A percentile compares a stretch with the other conserved stretches of the same genome.
Conservation (phyloP, 2,329 filamentous ascomycete genomes). For the Colletotrichum gigasporum region DNA sequence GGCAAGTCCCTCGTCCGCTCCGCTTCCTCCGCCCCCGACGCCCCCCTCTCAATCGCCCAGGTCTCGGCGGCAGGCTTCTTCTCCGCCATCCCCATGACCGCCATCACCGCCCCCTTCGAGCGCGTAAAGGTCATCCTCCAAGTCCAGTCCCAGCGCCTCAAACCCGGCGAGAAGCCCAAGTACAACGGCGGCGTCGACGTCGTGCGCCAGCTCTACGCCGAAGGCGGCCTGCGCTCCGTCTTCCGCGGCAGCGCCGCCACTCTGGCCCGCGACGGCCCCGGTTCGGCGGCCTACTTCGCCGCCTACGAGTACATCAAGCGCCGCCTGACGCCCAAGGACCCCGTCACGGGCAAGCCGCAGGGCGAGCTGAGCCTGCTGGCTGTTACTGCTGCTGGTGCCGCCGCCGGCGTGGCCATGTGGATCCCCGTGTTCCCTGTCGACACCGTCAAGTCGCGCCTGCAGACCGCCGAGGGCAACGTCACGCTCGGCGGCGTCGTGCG, state of each 20-base stretch:
- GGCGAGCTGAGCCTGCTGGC: conserved; percentile 85
- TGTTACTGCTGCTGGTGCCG: conserved; percentile 86
- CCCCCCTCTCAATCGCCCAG: conserved; percentile 82
- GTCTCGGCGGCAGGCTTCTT: conserved; percentile 95
- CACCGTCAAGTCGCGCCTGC: conserved; percentile 92
- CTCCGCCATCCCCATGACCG: conserved; percentile 95
- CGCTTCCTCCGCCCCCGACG: conserved; percentile 70
- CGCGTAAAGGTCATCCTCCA: conserved; percentile 98
- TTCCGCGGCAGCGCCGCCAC: conserved; percentile 94
- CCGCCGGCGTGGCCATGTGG: conserved; percentile 98
- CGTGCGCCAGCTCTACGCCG: conserved; percentile 89
- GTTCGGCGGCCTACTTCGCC: conserved; percentile 94
- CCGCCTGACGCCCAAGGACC: conserved; percentile 83
- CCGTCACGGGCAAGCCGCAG: conserved; percentile 73
- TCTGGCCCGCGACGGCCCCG: conserved; percentile 91
- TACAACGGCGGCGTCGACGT: conserved; percentile 91
- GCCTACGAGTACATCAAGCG: conserved; percentile 97
- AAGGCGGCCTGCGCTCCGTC: conserved; percentile 89
- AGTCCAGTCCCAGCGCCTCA: conserved; percentile 93
- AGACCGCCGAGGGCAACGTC: conserved; percentile 88
- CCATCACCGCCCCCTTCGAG: conserved; percentile 99
- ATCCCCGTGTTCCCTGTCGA: conserved; percentile 98
- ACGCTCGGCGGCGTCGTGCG: conserved; percentile 82
- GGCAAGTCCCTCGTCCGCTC: conserved; percentile 87
- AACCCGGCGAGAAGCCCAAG: conserved; percentile 90